These are phyloP conservation scores for Pythium folliculosum DNA, from an alignment of 352 stramenopile genomes.

Conservation along the genomic window DNA sequence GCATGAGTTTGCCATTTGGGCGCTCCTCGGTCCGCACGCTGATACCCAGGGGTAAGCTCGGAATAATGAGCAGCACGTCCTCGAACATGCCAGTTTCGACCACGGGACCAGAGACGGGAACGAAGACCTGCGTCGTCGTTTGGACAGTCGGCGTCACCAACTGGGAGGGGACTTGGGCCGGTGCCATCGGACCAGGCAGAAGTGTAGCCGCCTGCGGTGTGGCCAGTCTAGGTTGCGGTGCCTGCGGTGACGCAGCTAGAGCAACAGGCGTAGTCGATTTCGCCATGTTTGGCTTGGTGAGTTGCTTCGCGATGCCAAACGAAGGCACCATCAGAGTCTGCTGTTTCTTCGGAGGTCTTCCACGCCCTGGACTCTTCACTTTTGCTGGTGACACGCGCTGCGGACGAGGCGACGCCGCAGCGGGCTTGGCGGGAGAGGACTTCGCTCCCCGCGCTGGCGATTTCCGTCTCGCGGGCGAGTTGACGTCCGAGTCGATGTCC, in stretches of 20 bases:
- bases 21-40: conserved; percentile 35
- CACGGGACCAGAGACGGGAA: conserved; percentile 7
- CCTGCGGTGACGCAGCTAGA: not conserved
- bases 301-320: conserved; percentile 27
- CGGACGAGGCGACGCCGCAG: not conserved
- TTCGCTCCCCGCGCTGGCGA: conserved; percentile 1
- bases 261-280: not conserved
- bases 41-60: conserved; percentile 56
- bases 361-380: conserved; percentile 21
- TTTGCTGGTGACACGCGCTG: conserved; percentile 11
- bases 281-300: conserved; percentile 15
- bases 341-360: conserved; percentile 26
- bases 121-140: conserved; percentile 22
- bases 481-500: conserved; percentile 22
- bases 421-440: not conserved
- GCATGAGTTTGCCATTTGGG: conserved; percentile 23
- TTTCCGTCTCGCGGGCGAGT: conserved; percentile 9
- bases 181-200: not conserved
- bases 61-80: conserved; percentile 65
- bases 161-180: not conserved
- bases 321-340: conserved; percentile 24
- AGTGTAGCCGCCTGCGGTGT: not conserved
- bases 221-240: not conserved
- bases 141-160: not conserved
- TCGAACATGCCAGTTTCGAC: conserved; percentile 36